Conservation (phyloP, 768 basidiomycete genomes). For the Hericium coralloides region DNA sequence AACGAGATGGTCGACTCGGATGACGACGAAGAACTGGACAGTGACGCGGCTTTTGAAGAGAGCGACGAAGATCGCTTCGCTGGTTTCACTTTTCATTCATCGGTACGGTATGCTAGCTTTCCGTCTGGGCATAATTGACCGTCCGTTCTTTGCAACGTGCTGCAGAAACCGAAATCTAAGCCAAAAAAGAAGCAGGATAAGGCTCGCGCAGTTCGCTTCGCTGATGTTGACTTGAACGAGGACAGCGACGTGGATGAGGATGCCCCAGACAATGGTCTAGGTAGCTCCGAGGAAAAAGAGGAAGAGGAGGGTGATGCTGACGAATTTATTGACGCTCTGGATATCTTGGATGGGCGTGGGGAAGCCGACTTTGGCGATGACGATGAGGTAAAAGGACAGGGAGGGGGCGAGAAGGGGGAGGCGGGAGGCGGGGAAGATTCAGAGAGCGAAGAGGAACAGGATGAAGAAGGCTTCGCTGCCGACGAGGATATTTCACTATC, state of each 20-base stretch:
- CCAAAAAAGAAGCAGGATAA: constrained; percentile 17
- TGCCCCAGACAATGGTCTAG: constrained; percentile 27
- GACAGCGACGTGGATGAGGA: constrained; percentile 27
- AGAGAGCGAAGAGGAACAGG: constrained; percentile 29
- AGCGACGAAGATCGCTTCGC: constrained; percentile 74
- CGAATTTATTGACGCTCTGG: constrained; percentile 19
- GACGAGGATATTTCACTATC: constrained; percentile 25
- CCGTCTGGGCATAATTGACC: not conserved
- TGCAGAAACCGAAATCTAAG: constrained; percentile 18
- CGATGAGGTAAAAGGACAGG: constrained; percentile 16
- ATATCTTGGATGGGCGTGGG: constrained; percentile 17
- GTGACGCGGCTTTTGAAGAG: constrained; percentile 78
- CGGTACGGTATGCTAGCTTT: constrained; percentile 16
- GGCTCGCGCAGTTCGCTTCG: constrained; percentile 28
- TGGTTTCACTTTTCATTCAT: constrained; percentile 42
- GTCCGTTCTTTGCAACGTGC: constrained; percentile 6
- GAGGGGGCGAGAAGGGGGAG: constrained; percentile 9
- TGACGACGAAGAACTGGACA: constrained; percentile 83
- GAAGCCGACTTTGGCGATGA: constrained; percentile 20
- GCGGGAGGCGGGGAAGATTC: constrained; percentile 28
- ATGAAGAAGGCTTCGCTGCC: constrained; percentile 35
- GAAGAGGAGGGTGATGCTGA: constrained; percentile 22
- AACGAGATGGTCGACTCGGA: constrained; percentile 31
- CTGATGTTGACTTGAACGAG: constrained; percentile 63
- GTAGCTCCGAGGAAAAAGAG: constrained; percentile 23